phyloP scores from a whole-genome alignment of 2,329 filamentous ascomycete genomes.

The Chaetomium sp. region DNA sequence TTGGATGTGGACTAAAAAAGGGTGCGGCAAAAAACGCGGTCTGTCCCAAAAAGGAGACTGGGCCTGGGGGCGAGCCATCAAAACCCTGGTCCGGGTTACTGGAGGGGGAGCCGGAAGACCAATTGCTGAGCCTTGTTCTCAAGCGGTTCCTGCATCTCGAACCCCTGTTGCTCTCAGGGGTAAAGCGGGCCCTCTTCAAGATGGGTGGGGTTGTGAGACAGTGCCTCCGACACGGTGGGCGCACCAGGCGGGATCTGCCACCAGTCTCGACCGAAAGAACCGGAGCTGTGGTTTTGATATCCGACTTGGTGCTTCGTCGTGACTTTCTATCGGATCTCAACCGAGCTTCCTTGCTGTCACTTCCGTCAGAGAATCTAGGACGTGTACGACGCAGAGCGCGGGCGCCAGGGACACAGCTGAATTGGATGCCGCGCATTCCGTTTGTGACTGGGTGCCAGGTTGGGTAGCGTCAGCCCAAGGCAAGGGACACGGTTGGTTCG shows the following conservation, averaged over 20 bases:
- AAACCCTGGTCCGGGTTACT: conserved; percentile 10
- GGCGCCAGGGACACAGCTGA: neutral
- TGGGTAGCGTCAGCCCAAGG: neutral
- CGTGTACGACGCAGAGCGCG: neutral
- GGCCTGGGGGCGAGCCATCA: conserved; percentile 4
- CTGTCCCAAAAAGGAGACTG: conserved; percentile 16
- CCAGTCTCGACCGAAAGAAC: conserved; percentile 18
- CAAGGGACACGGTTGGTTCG: conserved; percentile 1
- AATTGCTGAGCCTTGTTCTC: conserved; percentile 26
- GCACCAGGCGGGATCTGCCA: conserved; percentile 5
- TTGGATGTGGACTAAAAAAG: conserved; percentile 10
- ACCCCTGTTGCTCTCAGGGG: conserved; percentile 32
- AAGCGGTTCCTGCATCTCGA: conserved; percentile 17
- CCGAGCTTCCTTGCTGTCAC: neutral
- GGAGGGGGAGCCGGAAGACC: conserved; percentile 18
- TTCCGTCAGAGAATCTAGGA: neutral
- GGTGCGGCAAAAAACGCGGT: neutral
- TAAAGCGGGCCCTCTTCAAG: conserved; percentile 30
- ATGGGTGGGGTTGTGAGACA: conserved; percentile 11
- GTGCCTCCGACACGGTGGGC: conserved; percentile 17
- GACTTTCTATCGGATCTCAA: neutral
- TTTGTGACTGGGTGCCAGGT: neutral
- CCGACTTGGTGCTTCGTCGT: neutral
- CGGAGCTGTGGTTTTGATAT: neutral
- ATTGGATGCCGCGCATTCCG: neutral